phyloP scores from a whole-genome alignment of 1,284 basidiomycete genomes.

The Taiwanofungus camphoratus region DNA sequence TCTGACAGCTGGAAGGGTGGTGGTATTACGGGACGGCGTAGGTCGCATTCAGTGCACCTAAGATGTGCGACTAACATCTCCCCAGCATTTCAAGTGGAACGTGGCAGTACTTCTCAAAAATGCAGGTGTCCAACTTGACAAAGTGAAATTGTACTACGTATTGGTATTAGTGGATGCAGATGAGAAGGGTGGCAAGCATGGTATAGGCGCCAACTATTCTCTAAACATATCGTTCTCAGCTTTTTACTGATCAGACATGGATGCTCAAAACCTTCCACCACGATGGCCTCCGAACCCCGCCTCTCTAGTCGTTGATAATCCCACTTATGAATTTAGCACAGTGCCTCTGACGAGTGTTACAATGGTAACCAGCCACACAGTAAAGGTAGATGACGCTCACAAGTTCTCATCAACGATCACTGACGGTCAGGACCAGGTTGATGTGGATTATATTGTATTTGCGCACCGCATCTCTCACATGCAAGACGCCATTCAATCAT shows the following conservation, averaged over 20 bases:
- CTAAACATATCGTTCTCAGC: not conserved
- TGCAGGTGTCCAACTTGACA: constrained; percentile 42
- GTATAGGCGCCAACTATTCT: constrained; percentile 30
- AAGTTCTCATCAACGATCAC: not conserved
- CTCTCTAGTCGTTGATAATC: constrained; percentile 42
- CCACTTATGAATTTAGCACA: constrained; percentile 65
- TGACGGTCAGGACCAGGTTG: constrained; percentile 44
- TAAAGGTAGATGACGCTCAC: constrained; percentile 53
- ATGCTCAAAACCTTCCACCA: constrained; percentile 60
- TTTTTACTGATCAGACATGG: constrained; percentile 43
- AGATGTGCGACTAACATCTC: constrained; percentile 1
- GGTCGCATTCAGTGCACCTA: constrained; percentile 23
- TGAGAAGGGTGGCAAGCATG: constrained; percentile 50
- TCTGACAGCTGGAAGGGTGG: constrained; percentile 71
- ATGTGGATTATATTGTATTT: constrained; percentile 64
- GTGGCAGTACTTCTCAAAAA: constrained; percentile 74
- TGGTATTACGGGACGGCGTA: constrained; percentile 82
- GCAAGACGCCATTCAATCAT: constrained; percentile 40
- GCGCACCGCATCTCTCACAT: constrained; percentile 61
- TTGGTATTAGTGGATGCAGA: constrained; percentile 71
- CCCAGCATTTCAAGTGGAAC: constrained; percentile 76
- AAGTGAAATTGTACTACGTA: constrained; percentile 60
- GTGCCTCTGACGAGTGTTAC: constrained; percentile 76
- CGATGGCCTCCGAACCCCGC: constrained; percentile 63
- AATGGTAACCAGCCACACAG: constrained; percentile 62